Evolutionary conservation across 768 basidiomycete genomes (phyloP), one percentile per base, ranked within the genome.

Genomic region (Lactifluus piperatus): DNA sequence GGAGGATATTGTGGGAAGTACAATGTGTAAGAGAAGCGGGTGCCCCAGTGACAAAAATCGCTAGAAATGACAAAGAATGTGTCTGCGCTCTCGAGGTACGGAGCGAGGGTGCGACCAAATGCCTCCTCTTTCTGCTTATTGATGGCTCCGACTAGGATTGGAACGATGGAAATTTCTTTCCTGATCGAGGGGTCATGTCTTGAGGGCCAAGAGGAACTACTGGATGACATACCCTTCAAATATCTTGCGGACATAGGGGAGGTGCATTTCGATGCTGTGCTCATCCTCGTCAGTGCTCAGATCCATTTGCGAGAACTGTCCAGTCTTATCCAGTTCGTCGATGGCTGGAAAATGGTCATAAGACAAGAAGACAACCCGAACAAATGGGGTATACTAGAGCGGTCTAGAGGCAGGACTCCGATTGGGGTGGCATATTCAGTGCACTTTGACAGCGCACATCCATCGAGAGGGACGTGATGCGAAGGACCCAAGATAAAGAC

Each of bases 11-110:
- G 75, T 5, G 90, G 85, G 64, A 88, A 91, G 72, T 94, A 95
- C 70, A 82, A 84, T 0, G 92, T 94, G 73, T 94, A 95, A 14
- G 81, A 81, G 70, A 93, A 97, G 46, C 91, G 81, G 7, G 78
- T 77, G 11, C 93, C 93, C 92, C 97, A 99, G 71, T 99, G 97
- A 68, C 97, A 98, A 70, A 99, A 99, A 71, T 99, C 97, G 58
- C 89, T 91, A 5, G 94, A 97, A 52, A 97, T 80, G 45, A 98
- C 85, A 66, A 85, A 93, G 61, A 98, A 77, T 0, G 93, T 97
- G 60, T 87, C 84, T 2, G 85, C 81, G 60, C 83, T 75, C 3
- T 80, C 77, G 52, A 97, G 79, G 71, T 90, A 94, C 0, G 88
- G 87, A 0, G 89, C 91, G 2, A 99, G 75, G 10, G 94, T 71